These are phyloP conservation scores for Leccinum rimulosum DNA, from an alignment of 768 basidiomycete species.

Conservation along the genomic window DNA sequence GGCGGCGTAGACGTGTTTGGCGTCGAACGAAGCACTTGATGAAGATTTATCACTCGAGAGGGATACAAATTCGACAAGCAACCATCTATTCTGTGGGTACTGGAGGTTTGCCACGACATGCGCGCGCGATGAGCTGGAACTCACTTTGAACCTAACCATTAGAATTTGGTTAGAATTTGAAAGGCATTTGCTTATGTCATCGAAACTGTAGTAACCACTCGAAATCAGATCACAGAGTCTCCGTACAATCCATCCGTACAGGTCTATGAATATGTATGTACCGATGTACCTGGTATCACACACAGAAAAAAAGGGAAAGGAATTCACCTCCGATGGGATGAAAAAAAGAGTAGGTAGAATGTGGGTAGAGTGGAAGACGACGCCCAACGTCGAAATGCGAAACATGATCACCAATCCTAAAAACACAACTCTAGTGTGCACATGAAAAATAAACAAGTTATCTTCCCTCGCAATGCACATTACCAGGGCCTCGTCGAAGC, in stretches of 20 bases:
- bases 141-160: constrained; percentile 63
- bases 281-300: constrained; percentile 8
- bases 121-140: background rate
- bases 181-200: constrained; percentile 13
- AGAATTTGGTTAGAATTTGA: constrained; percentile 17
- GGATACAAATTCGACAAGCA: constrained; percentile 80
- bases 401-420: background rate
- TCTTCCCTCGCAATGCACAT: background rate
- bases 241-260: background rate
- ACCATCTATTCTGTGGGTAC: constrained; percentile 73
- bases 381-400: background rate
- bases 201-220: background rate
- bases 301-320: background rate
- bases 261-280: constrained; percentile 1
- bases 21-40: constrained; percentile 38
- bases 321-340: background rate
- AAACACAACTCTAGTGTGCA: background rate
- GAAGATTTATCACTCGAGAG: constrained; percentile 25
- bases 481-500: too few species aligned
- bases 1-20: constrained; percentile 64
- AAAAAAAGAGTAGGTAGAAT: background rate
- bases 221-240: too few species aligned
- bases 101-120: background rate
- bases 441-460: background rate
- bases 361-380: too few species aligned